Percentiles rank a stretch among this genome's conserved stretches.
These are phyloP conservation scores for Globisporangium acanthophoron DNA, from an alignment of 352 stramenopile species.

Conservation along the genomic window DNA sequence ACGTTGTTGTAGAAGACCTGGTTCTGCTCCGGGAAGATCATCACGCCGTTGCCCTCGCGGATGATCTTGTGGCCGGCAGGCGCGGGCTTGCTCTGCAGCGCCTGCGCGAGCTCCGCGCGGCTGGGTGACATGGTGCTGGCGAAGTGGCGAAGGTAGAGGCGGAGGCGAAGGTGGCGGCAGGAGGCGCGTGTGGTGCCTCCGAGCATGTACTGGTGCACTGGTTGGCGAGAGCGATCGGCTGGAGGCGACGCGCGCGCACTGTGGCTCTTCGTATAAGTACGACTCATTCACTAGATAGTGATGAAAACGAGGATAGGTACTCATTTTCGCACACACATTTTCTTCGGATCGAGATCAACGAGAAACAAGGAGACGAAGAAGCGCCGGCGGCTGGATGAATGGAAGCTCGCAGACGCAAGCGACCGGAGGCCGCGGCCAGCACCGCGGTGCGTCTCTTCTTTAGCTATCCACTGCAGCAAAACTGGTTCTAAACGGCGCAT, in stretches of 20 bases:
- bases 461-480: background rate
- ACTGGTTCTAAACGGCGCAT: too few species aligned
- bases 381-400: conserved; percentile 22
- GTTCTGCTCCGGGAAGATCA: conserved; percentile 88
- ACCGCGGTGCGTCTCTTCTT: conserved; percentile 11
- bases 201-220: too few species aligned
- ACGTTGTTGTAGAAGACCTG: conserved; percentile 93
- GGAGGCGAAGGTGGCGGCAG: conserved; percentile 1
- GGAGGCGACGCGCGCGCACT: too few species aligned
- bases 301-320: too few species aligned
- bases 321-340: too few species aligned
- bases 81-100: conserved; percentile 53
- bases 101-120: conserved; percentile 48
- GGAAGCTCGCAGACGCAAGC: conserved; percentile 25
- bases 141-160: too few species aligned
- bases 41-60: conserved; percentile 85
- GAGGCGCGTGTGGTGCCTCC: background rate
- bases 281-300: too few species aligned
- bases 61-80: conserved; percentile 82
- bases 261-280: too few species aligned
- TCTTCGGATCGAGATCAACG: conserved; percentile 10
- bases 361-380: conserved; percentile 6
- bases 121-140: conserved; percentile 22
- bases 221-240: too few species aligned
- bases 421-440: conserved; percentile 9